Evolutionary conservation across 768 basidiomycete genomes (phyloP).

Genomic region (Crucibulum laeve): DNA sequence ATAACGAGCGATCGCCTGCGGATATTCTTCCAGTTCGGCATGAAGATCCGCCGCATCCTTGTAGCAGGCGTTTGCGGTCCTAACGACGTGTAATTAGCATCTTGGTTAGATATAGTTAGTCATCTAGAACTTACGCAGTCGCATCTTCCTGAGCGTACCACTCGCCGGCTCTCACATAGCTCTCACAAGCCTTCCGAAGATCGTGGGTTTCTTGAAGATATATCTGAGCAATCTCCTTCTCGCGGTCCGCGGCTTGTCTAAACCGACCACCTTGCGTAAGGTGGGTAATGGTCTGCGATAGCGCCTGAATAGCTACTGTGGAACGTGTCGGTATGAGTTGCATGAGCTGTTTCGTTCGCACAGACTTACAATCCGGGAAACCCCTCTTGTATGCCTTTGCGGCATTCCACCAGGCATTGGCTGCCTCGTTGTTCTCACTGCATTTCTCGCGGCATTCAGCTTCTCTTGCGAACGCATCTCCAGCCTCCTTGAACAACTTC

Average conservation of each 20-base stretch:
- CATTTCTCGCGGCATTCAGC: slow-evolving; percentile 91
- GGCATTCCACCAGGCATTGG: slow-evolving; percentile 98
- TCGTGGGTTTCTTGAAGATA: slow-evolving; percentile 82
- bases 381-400: slow-evolving; percentile 94
- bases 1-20: slow-evolving; percentile 82
- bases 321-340: slow-evolving; percentile 8
- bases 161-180: slow-evolving; percentile 87
- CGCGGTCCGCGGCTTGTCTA: slow-evolving; percentile 95
- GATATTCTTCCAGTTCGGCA: slow-evolving; percentile 83
- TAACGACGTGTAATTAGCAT: slow-evolving; percentile 21
- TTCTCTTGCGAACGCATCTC: slow-evolving; percentile 88
- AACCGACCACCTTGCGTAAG: slow-evolving; percentile 85
- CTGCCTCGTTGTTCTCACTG: slow-evolving; percentile 90
- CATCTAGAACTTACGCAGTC: slow-evolving; percentile 63
- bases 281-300: slow-evolving; percentile 79
- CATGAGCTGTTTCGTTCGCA: neutral
- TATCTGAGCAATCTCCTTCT: slow-evolving; percentile 96
- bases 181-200: slow-evolving; percentile 83
- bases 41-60: slow-evolving; percentile 96
- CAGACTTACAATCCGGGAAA: slow-evolving; percentile 70
- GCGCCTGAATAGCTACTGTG: slow-evolving; percentile 84
- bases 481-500: slow-evolving; percentile 87
- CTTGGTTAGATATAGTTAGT: neutral
- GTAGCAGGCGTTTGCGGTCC: slow-evolving; percentile 92
- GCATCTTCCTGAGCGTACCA: slow-evolving; percentile 99